Conservation (phyloP, 306 rosid species). For the Vicia sativa region DNA sequence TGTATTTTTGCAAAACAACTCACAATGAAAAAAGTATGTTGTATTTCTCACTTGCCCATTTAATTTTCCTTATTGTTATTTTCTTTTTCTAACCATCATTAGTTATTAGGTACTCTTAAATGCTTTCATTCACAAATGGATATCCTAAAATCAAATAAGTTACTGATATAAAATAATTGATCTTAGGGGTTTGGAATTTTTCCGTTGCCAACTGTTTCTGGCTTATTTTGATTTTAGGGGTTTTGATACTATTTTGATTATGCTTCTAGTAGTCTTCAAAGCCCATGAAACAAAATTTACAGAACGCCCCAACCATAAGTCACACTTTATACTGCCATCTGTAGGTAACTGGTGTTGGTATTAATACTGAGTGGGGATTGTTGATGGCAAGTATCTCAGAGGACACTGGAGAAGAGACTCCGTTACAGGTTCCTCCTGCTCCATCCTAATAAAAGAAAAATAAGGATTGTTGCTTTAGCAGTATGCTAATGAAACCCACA, state of each 20-base stretch:
- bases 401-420: constrained; percentile 98
- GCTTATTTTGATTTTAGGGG: constrained; percentile 24
- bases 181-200: constrained; percentile 10
- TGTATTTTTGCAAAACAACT: constrained; percentile 15
- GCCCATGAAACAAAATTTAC: constrained; percentile 1
- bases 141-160: constrained; percentile 3
- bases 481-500: background rate
- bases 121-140: background rate
- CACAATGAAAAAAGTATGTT: background rate
- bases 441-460: constrained; percentile 23
- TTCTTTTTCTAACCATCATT: background rate
- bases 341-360: constrained; percentile 96
- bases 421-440: constrained; percentile 71
- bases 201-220: constrained; percentile 23
- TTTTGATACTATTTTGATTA: constrained; percentile 24
- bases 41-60: constrained; percentile 2
- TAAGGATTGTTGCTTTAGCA: constrained; percentile 35
- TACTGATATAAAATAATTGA: constrained; percentile 8
- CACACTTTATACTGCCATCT: constrained; percentile 34
- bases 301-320: constrained; percentile 20
- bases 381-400: constrained; percentile 99
- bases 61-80: constrained; percentile 1
- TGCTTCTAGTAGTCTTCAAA: constrained; percentile 29
- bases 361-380: constrained; percentile 99
- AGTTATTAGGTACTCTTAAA: constrained; percentile 11